A percentile compares a stretch with the other conserved stretches of the same genome.
phyloP scores from a whole-genome alignment of 2,329 filamentous ascomycete genomes.

The Botrytis galanthina region DNA sequence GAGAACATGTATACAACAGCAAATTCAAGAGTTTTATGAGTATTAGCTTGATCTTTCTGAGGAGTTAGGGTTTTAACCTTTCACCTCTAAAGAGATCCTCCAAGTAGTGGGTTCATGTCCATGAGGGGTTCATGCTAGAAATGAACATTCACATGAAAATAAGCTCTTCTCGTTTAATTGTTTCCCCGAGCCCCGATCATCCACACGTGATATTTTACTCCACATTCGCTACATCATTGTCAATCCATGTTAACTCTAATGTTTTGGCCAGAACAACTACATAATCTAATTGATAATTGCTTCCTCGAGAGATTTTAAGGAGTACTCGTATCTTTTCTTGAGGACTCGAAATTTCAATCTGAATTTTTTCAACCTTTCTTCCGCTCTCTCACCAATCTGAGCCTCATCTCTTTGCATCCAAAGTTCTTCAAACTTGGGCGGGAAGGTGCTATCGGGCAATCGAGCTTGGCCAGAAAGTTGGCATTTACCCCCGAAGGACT shows the following conservation, averaged over 20 bases:
- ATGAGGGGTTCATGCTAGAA: neutral
- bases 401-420: neutral
- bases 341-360: neutral
- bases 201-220: neutral
- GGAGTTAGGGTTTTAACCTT: no score
- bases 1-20: no score
- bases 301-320: neutral
- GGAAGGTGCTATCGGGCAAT: neutral
- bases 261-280: neutral
- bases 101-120: neutral
- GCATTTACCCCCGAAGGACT: constrained; percentile 3
- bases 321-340: neutral
- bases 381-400: neutral
- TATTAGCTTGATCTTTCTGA: no score
- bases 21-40: neutral
- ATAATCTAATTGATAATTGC: neutral
- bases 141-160: constrained; percentile 3
- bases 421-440: neutral
- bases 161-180: neutral
- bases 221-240: constrained; percentile 15
- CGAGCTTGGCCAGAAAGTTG: constrained; percentile 1
- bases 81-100: neutral
- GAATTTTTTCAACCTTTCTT: neutral
- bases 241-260: neutral
- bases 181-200: neutral